Evolutionary conservation across 768 basidiomycete species (phyloP), one percentile per base, ranked within the genome.

Genomic region (Mrakia gelida): DNA sequence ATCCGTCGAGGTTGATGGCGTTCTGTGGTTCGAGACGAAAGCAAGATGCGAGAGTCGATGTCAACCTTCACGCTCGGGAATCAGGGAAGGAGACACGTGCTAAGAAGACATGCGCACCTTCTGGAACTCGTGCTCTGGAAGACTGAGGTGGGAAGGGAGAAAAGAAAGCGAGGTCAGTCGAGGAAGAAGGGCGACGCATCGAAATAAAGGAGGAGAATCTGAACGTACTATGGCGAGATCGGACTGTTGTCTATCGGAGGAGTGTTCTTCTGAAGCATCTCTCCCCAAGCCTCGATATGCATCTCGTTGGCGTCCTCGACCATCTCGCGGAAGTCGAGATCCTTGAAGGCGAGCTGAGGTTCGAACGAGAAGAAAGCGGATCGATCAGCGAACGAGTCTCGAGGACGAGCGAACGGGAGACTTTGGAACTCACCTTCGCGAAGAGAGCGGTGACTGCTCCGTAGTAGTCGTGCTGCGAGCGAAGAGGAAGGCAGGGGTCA

Each of bases 151-250:
- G 71, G 7, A n/a, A 45, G n/a, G 7, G 15, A 59, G 26, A 59
- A 10, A 28, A 59, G n/a, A 28, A 28, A n/a, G n/a, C 16, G 62
- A 65, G 21, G 71, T 71, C 71, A 49, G 71, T 21, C 10, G 7
- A 30, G 30, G 16, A 26, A 11, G n/a, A 52, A 34, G 41, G 21
- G 21, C 11, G 43, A 28, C 26, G 59, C 59, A 26, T 59, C 28
- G 28, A 6, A 28, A 30, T 6, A 62, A 21, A 32, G 18, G 16
- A 71, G 32, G n/a, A n/a, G n/a, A n/a, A n/a, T n/a, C n/a, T n/a
- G n/a, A 83, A 92, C 91, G 89, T 92, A 90, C 83, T 93, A 95
- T 0, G 92, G 91, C 28, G 87, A 89, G 79, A 94, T 84, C 1
- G 91, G 92, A 0, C 91, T 90, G 78, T 91, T 90, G 18, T 87